These are phyloP conservation scores for Erythrophleum ivorense DNA, from an alignment of 331 rosid genomes.

Conservation along the genomic window DNA sequence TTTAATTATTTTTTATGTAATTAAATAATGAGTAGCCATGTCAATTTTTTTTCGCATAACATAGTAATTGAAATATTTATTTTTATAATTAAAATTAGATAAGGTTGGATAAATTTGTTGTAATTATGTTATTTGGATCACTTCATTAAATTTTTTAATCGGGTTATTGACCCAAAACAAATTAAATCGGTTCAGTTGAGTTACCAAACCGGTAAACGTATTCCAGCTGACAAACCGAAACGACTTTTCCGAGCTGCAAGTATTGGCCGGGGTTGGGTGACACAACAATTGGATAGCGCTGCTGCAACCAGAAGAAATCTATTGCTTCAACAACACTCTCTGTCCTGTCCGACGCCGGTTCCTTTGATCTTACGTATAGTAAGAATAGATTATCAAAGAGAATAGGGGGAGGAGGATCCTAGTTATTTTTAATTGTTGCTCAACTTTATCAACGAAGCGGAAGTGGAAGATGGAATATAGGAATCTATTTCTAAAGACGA, in stretches of 20 bases:
- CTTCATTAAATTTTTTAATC: no score
- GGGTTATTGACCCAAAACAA: no score
- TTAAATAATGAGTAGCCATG: no score
- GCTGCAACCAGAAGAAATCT: slow-evolving; percentile 6
- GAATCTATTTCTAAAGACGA: neutral
- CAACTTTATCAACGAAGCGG: slow-evolving; percentile 6
- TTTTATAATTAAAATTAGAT: no score
- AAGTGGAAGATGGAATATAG: slow-evolving; percentile 19
- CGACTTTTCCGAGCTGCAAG: neutral
- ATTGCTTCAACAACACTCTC: neutral
- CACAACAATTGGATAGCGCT: slow-evolving; percentile 41
- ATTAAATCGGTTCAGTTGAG: no score
- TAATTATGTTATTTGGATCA: no score
- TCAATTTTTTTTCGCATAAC: no score
- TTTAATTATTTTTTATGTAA: no score
- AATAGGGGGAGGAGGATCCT: neutral
- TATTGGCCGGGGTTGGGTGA: neutral
- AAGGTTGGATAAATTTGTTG: no score
- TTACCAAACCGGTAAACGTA: no score
- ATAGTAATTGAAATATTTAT: no score
- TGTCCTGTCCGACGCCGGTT: slow-evolving; percentile 1
- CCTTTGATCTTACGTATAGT: neutral
- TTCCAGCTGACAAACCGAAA: neutral
- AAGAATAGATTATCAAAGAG: neutral
- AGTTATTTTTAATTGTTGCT: neutral